phyloP scores from a whole-genome alignment of 805 yeast genomes.

The Huiozyma naganishii region DNA sequence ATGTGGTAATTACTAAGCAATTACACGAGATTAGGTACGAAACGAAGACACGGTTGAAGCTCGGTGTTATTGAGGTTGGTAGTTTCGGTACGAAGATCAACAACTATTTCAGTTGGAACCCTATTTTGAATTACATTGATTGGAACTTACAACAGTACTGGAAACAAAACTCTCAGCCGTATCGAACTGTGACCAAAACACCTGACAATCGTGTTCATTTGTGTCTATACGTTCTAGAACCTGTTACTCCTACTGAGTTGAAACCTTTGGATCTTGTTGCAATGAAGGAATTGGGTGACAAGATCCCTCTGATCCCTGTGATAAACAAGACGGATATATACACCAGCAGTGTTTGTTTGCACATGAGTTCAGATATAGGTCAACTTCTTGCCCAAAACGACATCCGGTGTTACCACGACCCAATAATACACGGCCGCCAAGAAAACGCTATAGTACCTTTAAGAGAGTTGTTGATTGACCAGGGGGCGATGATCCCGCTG shows the following conservation, averaged over 20 bases:
- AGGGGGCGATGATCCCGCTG: neutral
- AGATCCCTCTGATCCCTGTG: conserved; percentile 76
- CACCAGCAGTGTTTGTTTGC: conserved; percentile 22
- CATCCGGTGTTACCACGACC: conserved; percentile 29
- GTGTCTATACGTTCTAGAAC: conserved; percentile 72
- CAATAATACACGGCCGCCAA: neutral
- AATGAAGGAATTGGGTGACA: conserved; percentile 56
- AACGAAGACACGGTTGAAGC: conserved; percentile 39
- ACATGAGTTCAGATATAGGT: conserved; percentile 28
- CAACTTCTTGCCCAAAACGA: conserved; percentile 33
- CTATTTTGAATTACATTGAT: conserved; percentile 64
- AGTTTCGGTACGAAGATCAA: conserved; percentile 67
- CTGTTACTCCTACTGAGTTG: conserved; percentile 49
- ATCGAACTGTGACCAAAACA: conserved; percentile 33
- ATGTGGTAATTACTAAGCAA: neutral
- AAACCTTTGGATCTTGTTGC: conserved; percentile 56
- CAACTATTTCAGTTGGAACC: conserved; percentile 56
- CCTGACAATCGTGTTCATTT: conserved; percentile 68
- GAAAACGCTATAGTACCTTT: neutral
- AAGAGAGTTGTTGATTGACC: neutral
- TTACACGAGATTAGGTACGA: conserved; percentile 14
- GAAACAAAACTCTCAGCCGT: conserved; percentile 72
- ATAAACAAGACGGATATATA: conserved; percentile 60
- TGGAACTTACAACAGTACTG: conserved; percentile 59
- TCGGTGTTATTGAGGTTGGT: conserved; percentile 62